Base-by-base conservation (phyloP, 805 yeast species). In the Pichia cabralensis region DNA sequence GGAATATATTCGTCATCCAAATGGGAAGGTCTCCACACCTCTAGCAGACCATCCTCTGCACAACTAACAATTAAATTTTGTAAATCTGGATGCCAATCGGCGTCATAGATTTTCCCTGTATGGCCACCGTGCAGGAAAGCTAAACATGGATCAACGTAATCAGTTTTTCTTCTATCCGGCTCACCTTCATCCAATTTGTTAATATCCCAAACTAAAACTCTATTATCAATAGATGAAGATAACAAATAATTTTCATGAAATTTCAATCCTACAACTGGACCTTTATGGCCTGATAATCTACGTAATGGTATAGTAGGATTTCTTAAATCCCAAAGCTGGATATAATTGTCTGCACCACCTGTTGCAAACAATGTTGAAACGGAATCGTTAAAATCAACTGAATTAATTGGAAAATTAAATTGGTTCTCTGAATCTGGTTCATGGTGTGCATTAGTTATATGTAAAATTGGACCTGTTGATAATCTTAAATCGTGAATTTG, bases 41-140 rank as follows among this genome's bases (percentile, higher is more conserved):
- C 88, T 23, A 82, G 59, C 40, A 83, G 64, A 29, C 69, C 72
- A 53, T 85, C 95, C 48, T 80, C 92, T 1, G 82, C 84, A 34
- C 76, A 76, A 35, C 81, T 71, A 7, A 78, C 77, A 22, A 74
- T 54, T 2, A 81, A 64, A 57, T 76, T 69, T 18, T 66, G 64
- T 31, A 78, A 56, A 8, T 51, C 55, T 2, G 84, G 82, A 48
- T 80, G 78, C 69, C 88, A 72, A 37, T 69, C 75, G 31, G 79
- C 61, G 44, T 78, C 89, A 36, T 75, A 65, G 29, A 85, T 66
- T 34, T 76, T 65, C 31, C 71, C 73, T 3, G 86, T 74, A 58
- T 85, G 95, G 10, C 95, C 95, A 12, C 94, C 95, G 55, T 86
- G 95, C 48, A 83, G 70, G 50, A 83, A 85, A 17, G 60, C 58